Base-by-base conservation (phyloP, 441 rosid genomes). In the Eutrema salsugineum region DNA sequence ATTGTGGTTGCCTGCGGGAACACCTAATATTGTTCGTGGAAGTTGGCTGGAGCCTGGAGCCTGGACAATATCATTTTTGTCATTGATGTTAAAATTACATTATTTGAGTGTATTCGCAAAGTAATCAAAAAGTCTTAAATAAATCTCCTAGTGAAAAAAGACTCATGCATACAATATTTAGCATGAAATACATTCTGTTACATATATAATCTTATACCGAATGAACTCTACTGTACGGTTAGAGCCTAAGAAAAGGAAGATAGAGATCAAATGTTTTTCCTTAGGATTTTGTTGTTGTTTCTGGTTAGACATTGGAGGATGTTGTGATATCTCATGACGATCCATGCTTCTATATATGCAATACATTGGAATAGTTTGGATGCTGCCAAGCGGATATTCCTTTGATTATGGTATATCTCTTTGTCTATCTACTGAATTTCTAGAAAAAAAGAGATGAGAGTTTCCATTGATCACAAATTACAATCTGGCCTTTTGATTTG, bases 1-100 rank as follows among this genome's bases (percentile, higher is more conserved):
- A 91, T 91, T 2, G 86, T 93, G 72, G 78, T 93, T 43, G 66
- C 97, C 94, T 16, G 85, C 87, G 1, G 97, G 98, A 53, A 85
- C 87, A 47, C 97, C 98, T 50, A 86, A 84, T n/a, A 77, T 93
- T 55, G 87, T 92, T 55, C 89, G 91, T 40, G 88, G 94, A 19
- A 80, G n/a, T 79, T 93, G 97, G 98, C 71, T 93, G 68, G 89
- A 89, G 79, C 91, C 83, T 2, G 96, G 96, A 67, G 91, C 93
- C 1, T 1, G 27, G 3, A 1, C 27, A 24, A 88, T 85, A n/a
- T n/a, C n/a, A n/a, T n/a, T n/a, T n/a, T n/a, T 33, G 91, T 93
- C 64, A 83, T 93, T 19, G 98, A 93, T 78, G 94, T 93, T 24
- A 4, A 94, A 96, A 38, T 93, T 66, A 94, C 1, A 24, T 24